Base-by-base conservation (phyloP, 2,329 filamentous ascomycete species). In the Thelonectria discophora region DNA sequence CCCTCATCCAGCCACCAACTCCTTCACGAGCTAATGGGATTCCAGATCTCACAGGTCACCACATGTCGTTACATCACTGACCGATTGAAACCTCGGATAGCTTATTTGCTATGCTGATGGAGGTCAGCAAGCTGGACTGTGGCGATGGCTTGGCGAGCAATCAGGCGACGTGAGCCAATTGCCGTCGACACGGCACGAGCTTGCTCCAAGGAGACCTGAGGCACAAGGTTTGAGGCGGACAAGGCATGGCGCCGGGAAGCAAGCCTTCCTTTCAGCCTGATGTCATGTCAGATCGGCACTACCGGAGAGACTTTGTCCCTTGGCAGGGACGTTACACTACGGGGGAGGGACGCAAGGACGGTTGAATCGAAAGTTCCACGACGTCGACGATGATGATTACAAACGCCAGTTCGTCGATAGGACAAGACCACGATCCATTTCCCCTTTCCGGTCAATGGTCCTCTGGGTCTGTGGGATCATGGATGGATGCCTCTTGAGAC, bases 201-300 rank as follows among this genome's bases (percentile, higher is more conserved):
- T 34, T 51, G 13, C 37, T 10, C 7, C 39, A 37, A 30, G 27
- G 27, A 30, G 21, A 24, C 13, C 30, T 51, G 27, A 37, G 55
- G 55, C 47, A 46, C 47, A 51, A 57, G 24, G 37, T 51, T 45
- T 37, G 40, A 20, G 48, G 55, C 54, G 34, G 34, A 34, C 54
- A n/a, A 15, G 45, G 21, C 53, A 32, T 49, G 42, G 24, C 45
- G 20, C 34, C 42, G 37, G 37, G 48, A 57, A 57, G 45, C 46
- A 40, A 49, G 45, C n/a, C 32, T 46, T 30, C 18, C 32, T 30
- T 21, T 30, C 17, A 46, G 21, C 49, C 27, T 10, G 32, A 56
- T 56, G 37, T 51, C 47, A 55, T 60, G 39, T 60, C 21, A 52
- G 58, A 56, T 60, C 52, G 52, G 58, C n/a, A 47, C 40, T 42